Conservation (phyloP, 2,329 filamentous ascomycete species). For the Fusarium paranaense region DNA sequence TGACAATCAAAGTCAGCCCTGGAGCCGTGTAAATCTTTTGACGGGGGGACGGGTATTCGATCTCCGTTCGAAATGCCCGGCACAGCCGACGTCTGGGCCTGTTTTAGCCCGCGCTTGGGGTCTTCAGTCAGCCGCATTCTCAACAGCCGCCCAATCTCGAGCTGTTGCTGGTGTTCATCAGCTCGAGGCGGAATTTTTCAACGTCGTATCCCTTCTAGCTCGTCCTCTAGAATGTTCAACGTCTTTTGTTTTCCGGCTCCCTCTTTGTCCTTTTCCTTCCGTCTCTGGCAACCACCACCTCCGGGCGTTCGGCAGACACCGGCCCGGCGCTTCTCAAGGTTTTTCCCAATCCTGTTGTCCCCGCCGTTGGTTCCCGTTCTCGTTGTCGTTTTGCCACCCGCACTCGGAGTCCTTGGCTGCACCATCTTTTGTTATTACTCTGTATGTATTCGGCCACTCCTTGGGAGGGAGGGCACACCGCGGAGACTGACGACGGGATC, state of each 20-base stretch:
- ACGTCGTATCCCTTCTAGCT: not conserved
- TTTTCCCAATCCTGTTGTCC: conserved; percentile 5
- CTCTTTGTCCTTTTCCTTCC: not conserved
- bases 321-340: conserved; percentile 20
- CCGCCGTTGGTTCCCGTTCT: conserved; percentile 30
- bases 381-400: conserved; percentile 28
- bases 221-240: not conserved
- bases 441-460: not conserved
- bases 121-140: conserved; percentile 7
- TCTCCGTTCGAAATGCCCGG: not conserved
- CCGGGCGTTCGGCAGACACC: conserved; percentile 24
- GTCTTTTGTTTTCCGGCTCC: conserved; percentile 9
- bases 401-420: conserved; percentile 29
- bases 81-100: conserved; percentile 2
- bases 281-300: conserved; percentile 24
- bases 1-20: conserved; percentile 9
- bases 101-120: conserved; percentile 1
- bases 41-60: not conserved
- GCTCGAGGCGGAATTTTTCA: not conserved
- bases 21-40: conserved; percentile 15
- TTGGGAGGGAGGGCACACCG: not conserved
- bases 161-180: not conserved
- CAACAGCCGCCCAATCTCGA: conserved; percentile 6
- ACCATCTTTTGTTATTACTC: conserved; percentile 22
- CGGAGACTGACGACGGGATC: conserved; percentile 22